Evolutionary conservation across 192 early-diverging fungal species (phyloP), one percentile per base, ranked within the genome.

Genomic region (Helicostylum pulchrum): DNA sequence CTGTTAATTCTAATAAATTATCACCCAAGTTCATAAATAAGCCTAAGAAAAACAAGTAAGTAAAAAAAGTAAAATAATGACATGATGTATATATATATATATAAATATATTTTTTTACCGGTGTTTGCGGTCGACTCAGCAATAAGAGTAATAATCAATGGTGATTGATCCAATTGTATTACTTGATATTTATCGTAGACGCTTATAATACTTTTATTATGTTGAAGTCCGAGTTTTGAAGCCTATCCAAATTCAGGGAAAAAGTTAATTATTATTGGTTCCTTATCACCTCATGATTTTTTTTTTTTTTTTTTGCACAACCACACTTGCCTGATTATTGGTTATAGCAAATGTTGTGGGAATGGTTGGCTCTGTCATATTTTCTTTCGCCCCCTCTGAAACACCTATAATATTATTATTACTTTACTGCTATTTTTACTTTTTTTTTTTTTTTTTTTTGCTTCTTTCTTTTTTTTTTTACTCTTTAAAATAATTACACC

Each of bases 191-290:
- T 32, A 26, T 68, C 78, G 73, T 79, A 88, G 5, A 85, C 68
- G 45, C 78, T 80, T 0, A 88, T 70, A 52, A 88, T 85, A 30
- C 75, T 75, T 56, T 80, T 83, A 62, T 86, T 88, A 53, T 72
- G 76, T 53, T 79, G 77, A 59, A 88, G 56, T 32, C 86, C 86
- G 15, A 88, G 78, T 59, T 85, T 86, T 8, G 81, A 81, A n/a
- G 81, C 77, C 84, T 86, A 57, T 42, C 55, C 51, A 61, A 23
- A 21, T 30, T 21, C 31, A 51, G 46, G 26, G 53, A 32, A 3
- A 50, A 12, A 49, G 9, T 34, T 49, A 21, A 26, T 52, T 52
- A 30, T 52, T 30, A 58, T 58, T 58, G 56, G 56, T 58, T 21
- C 56, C 14, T n/a, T 17, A 36, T 12, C 17, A 14, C 19, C 43